Base-by-base conservation (phyloP, 306 rosid genomes). In the Glycine soja region DNA sequence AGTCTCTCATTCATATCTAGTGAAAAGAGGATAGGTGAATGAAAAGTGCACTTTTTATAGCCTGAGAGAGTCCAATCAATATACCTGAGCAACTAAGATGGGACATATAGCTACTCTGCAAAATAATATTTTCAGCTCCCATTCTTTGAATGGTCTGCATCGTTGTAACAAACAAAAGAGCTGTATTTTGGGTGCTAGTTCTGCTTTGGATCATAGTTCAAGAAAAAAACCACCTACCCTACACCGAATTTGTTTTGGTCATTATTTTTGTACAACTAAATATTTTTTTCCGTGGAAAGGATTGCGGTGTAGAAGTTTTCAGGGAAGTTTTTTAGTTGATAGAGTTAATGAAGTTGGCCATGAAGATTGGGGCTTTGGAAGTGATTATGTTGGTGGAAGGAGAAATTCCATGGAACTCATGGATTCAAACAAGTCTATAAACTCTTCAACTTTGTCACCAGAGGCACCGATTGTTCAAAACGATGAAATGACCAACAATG, bases 381-480 rank as follows among this genome's bases (percentile, higher is more conserved):
- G 76, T 59, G 52, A 81, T 42, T 62, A 75, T 85, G 74, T 6
- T 54, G 70, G 59, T 5, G 71, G 73, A 14, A 66, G 78, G 76
- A 75, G 79, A 40, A 80, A 89, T 42, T 58, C 76, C 48, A 71
- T 72, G 59, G 88, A 88, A 75, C 72, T 78, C 10, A 36, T 66
- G 77, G 82, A 78, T 73, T 82, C 78, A 43, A 75, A 79, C 85
- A 80, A 81, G 82, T 51, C 85, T 59, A 64, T 9, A 32, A 51
- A 76, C 42, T 72, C 90, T 86, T 82, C 85, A 48, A 16, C 72
- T 9, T 76, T 67, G 87, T 78, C 83, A 50, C 52, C 76, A 4
- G 91, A 89, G 18, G 94, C 87, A 45, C 80, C 89, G 5, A 89
- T 88, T 75, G 89, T 90, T 54, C 78, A 70, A 70, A 94, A 92